Base-by-base conservation (phyloP, 2,329 filamentous ascomycete genomes). In the Colletotrichum tofieldiae region DNA sequence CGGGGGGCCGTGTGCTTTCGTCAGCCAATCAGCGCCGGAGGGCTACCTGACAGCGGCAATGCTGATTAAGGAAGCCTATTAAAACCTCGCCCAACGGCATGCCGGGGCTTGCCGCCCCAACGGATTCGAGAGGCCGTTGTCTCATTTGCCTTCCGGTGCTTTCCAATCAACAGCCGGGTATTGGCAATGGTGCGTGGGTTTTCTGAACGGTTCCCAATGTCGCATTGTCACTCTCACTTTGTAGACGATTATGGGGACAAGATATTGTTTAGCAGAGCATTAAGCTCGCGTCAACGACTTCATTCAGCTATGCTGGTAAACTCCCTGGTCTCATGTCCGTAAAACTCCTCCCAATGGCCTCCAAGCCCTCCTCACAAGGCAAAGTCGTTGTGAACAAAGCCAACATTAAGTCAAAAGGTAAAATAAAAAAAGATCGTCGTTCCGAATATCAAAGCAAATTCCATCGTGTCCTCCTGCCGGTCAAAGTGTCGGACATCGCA, bases 61-160 rank as follows among this genome's bases (percentile, higher is more conserved):
- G 69, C 65, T 72, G 39, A 69, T 47, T 60, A 72, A 72, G 59
- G n/a, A 35, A 39, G 39, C 37, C 49, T 43, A 32, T 49, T 29
- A 18, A 23, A 65, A 65, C 23, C 32, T 51, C 47, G 54, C 54
- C 55, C 67, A 71, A 56, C 55, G 52, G 29, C 65, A 23, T 37
- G 52, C 69, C 65, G 69, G 69, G 69, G 58, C 37, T 60, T 69
- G 69, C 69, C 65, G 69, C 32, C 69, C 69, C 69, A 72, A 72
- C 69, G 69, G 45, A 69, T 64, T 54, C 37, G 29, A 39, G 26
- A 20, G 23, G 14, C 45, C 20, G 20, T 26, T 32, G 55, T 59
- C 37, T 56, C 23, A 7, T 41, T 43, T 26, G 14, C 26, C 9
- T 60, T 9, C 35, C 20, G 29, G 9, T 32, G 35, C 26, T 64